These are phyloP conservation scores for Paecilomyces fulvus DNA, from an alignment of 2,329 filamentous ascomycete genomes.

Conservation along the genomic window DNA sequence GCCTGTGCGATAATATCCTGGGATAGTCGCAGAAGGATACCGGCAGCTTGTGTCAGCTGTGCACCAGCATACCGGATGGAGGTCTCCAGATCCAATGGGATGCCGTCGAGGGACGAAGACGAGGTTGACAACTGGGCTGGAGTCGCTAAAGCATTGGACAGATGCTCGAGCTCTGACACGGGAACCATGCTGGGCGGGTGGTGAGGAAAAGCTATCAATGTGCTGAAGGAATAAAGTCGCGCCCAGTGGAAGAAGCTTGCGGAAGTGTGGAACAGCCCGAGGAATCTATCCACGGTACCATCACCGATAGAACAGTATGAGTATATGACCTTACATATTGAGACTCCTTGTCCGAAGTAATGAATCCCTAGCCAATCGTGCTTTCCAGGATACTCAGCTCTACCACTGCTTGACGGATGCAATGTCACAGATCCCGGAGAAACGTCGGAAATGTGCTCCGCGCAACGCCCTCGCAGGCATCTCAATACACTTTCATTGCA, in stretches of 20 bases:
- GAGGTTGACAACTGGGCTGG: constrained; percentile 37
- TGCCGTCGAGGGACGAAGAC: constrained; percentile 36
- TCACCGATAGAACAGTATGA: not conserved
- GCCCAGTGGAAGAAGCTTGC: not conserved
- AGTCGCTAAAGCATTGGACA: constrained; percentile 39
- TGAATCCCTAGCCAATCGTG: not conserved
- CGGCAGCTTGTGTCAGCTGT: constrained; percentile 40
- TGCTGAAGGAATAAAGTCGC: constrained; percentile 6
- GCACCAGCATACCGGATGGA: constrained; percentile 38
- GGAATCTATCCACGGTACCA: not conserved
- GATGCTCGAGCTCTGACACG: constrained; percentile 20
- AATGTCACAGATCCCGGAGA: not conserved
- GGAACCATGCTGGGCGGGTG: constrained; percentile 14
- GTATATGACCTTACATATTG: not conserved
- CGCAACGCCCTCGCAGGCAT: not conserved
- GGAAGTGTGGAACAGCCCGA: not conserved
- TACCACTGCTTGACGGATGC: not conserved
- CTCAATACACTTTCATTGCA: not conserved
- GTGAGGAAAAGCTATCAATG: constrained; percentile 3
- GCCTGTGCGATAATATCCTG: constrained; percentile 81
- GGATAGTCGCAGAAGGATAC: constrained; percentile 69
- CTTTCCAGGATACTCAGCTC: not conserved
- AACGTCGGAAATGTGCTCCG: not conserved
- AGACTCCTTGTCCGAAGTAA: not conserved
- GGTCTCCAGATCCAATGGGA: constrained; percentile 32